Conservation (phyloP, 257 asterid genomes). For the Solanum virginianum region DNA sequence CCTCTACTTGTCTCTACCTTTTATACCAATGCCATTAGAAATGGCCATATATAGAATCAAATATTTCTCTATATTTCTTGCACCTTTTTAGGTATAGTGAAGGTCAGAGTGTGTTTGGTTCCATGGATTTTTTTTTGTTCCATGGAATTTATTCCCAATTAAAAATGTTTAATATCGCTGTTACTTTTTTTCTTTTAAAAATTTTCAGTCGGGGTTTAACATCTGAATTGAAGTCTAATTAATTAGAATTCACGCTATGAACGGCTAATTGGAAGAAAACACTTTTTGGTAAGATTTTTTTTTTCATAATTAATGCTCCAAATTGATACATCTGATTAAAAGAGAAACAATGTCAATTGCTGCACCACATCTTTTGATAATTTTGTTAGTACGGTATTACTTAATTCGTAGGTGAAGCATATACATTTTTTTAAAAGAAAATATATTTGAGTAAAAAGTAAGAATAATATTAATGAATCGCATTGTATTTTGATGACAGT, state of each 20-base stretch:
- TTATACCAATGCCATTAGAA: background rate
- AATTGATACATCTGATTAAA: background rate
- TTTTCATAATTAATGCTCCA: background rate
- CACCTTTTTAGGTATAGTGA: background rate
- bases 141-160: background rate
- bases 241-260: background rate
- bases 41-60: background rate
- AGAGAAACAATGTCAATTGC: rapidly evolving
- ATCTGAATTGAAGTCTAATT: too few species aligned
- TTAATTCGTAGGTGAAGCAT: background rate
- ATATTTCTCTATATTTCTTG: background rate
- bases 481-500: background rate
- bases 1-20: background rate
- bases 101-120: background rate
- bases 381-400: background rate
- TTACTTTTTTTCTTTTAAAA: too few species aligned
- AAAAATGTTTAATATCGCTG: background rate
- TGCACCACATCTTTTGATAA: background rate
- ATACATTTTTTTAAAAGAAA: too few species aligned
- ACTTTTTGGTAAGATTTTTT: background rate
- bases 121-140: background rate
- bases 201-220: too few species aligned
- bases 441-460: too few species aligned
- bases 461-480: too few species aligned
- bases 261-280: background rate